Base-by-base conservation (phyloP, 805 yeast species). In the Pichia cephalocereana region DNA sequence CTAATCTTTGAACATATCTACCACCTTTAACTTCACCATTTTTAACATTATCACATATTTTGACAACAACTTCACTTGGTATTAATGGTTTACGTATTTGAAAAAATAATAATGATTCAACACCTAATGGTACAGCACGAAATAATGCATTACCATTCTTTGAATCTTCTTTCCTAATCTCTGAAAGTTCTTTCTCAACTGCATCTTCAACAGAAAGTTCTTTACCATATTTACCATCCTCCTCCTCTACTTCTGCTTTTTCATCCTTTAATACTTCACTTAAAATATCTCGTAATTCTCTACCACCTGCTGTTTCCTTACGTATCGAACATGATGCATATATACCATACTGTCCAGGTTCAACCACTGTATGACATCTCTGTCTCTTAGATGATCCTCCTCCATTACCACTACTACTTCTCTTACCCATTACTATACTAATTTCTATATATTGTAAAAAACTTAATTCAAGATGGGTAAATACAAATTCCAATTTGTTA, bases 321-420 rank as follows among this genome's bases (percentile, higher is more conserved):
- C 84, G 83, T 56, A 96, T 74, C 44, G 80, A 77, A 64, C 97
- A 91, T 0, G 98, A 86, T 12, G 89, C 96, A 65, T 86, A 93
- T 0, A 93, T 73, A 0, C 99, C 99, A 38, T 82, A 69, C 47
- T 93, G 85, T 38, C 83, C 83, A 0, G 96, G 96, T 58, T 90
- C 96, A 18, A 90, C 65, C 46, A 78, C 69, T 2, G 69, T 59
- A 18, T 71, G 69, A 7, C 62, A 54, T 55, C 76, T 77, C 63
- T 69, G 77, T 64, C 70, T 68, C 48, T 66, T 66, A 5, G 55
- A 48, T 12, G 37, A 34, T 34, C 37, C 37, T 10, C 37, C 12
- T 34, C 15, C 32, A 23, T 23, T 23, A 23, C 26, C 26, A 23
- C 26, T 23, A 23, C 26, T 23, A 23, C 26, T 23, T 23, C 26